Base-by-base conservation (phyloP, 129 eudicot genomes). In the Dittrichia graveolens region DNA sequence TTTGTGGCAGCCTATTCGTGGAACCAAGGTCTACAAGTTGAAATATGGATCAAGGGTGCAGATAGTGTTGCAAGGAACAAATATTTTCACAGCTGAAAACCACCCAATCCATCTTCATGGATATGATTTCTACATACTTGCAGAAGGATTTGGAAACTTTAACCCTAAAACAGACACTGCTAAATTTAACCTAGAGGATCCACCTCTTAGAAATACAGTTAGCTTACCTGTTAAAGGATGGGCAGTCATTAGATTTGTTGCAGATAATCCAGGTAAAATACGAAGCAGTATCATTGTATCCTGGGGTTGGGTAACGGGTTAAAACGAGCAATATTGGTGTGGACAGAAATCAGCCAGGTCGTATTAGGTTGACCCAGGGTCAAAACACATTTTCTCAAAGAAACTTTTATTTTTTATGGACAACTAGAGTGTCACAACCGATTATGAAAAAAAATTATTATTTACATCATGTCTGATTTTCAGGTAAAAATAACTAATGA, bases 41-140 rank as follows among this genome's bases (percentile, higher is more conserved):
- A 88, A 88, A 63, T 95, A 82, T 12, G 99, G 99, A 16, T 74
- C 96, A 5, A 69, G 82, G 57, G 99, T 95, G 38, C 94, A 95
- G 73, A 44, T 95, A 9, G 96, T 95, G 46, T 46, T 95, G 62
- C 99, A 95, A 84, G 99, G 97, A 59, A 95, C 99, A 12, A 86
- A 75, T 39, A 91, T 95, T 62, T 84, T 95, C 75, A 82, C 99
- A 0, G 97, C 87, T 31, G 99, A 95, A 76, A 91, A 95, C 77
- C 99, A 95, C 75, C 99, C 99, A 3, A 95, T 95, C 54, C 99
- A 95, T 88, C 91, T 95, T 60, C 97, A 95, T 47, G 99, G 99
- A 35, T 95, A 95, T 67, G 97, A 95, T 74, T 95, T 95, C 86
- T 95, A 85, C 75, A 83, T 90, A 47, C 42, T 95, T 66, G 99